Percentiles rank a stretch among this genome's conserved stretches.
Evolutionary conservation across 163 green algal genomes (phyloP).

Genomic region (Smithsoniella earleae): DNA sequence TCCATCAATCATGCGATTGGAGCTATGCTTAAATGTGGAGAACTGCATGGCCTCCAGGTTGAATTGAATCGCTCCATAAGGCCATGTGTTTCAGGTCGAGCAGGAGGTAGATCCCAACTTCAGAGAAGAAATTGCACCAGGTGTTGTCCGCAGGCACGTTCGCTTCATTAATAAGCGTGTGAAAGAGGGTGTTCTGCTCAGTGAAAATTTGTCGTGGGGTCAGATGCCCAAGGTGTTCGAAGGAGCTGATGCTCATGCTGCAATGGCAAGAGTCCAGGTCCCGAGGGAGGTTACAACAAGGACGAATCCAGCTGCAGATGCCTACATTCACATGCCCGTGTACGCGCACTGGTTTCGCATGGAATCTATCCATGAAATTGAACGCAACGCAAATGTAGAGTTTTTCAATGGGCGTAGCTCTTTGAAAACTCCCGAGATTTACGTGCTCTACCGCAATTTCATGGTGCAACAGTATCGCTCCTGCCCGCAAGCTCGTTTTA

Average conservation of each 20-base stretch:
- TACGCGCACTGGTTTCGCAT: slow-evolving; percentile 76
- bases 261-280: neutral
- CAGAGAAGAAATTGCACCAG: neutral
- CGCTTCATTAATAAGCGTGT: slow-evolving; percentile 6
- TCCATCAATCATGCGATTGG: too few relatives aligned
- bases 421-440: slow-evolving; percentile 43
- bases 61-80: too few relatives aligned
- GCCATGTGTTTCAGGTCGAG: neutral
- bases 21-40: too few relatives aligned
- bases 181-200: neutral
- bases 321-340: slow-evolving; percentile 45
- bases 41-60: too few relatives aligned
- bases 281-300: neutral
- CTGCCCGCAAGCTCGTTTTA: slow-evolving; percentile 42
- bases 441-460: slow-evolving; percentile 57
- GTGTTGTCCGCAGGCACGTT: slow-evolving; percentile 19
- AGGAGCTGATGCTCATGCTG: slow-evolving; percentile 1
- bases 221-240: slow-evolving; percentile 30
- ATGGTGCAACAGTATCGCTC: slow-evolving; percentile 59
- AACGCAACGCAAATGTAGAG: slow-evolving; percentile 57
- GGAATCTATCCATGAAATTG: slow-evolving; percentile 57
- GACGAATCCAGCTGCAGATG: neutral
- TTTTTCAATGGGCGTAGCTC: slow-evolving; percentile 55
- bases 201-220: neutral
- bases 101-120: slow-evolving; percentile 30